Percentiles rank a stretch among this genome's conserved stretches.
Evolutionary conservation across 192 early-diverging fungal species (phyloP).

Genomic region (Gonapodya sp.): DNA sequence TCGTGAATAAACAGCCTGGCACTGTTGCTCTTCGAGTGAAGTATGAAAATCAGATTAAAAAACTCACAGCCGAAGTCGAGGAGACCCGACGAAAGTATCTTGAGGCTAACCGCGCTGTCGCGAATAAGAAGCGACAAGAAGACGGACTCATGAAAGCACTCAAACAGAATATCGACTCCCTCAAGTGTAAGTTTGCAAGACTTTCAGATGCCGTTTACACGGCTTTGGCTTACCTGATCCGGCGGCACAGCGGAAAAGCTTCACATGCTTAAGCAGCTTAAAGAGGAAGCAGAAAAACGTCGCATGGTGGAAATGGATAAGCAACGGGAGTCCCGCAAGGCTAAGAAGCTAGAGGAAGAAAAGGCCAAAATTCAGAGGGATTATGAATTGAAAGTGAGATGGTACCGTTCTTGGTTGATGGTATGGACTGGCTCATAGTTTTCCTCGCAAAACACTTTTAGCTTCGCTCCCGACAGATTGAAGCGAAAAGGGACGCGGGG

Average conservation of each 20-base stretch:
- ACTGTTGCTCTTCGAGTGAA: neutral
- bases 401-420: neutral
- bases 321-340: neutral
- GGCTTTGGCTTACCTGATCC: no score
- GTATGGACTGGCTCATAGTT: no score
- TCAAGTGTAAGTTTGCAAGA: neutral
- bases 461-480: neutral
- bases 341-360: neutral
- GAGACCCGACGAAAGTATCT: neutral
- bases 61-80: neutral
- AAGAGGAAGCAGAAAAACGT: conserved; percentile 1
- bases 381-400: neutral
- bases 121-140: neutral
- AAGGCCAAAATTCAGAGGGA: neutral
- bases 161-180: neutral
- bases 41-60: neutral
- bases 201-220: no score
- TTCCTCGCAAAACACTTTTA: neutral
- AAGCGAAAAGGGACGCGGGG: neutral
- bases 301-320: neutral
- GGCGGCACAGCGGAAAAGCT: neutral
- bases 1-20: no score
- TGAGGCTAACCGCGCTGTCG: neutral
- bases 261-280: neutral
- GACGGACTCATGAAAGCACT: neutral